Evolutionary conservation across 495 filamentous ascomycete species (phyloP), one percentile per base, ranked within the genome.

Genomic region (Penicillium soppii): DNA sequence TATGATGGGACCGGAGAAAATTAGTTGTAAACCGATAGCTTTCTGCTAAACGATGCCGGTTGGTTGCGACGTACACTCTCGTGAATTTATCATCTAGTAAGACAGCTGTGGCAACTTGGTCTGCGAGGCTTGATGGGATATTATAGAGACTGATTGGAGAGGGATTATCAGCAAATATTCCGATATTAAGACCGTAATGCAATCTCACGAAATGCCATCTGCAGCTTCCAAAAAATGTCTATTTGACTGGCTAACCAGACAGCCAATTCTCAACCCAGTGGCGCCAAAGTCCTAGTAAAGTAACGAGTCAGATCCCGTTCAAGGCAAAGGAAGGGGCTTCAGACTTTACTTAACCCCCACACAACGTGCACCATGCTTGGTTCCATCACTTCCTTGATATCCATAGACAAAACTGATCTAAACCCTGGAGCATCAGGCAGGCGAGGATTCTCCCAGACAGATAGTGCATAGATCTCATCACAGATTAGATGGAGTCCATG

Each of bases 391-490:
- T 56, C 62, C 2, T 45, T 53, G 4, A 49, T 46, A 41, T 75
- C 58, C 17, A 79, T 58, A 1, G 72, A 62, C 4, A 74, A 62
- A 0, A 74, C 59, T 1, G 69, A 75, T 10, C 52, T 61, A 56
- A 82, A 82, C 6, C 44, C 30, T 16, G 56, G 23, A 7, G 60
- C 53, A 3, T 53, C 47, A 2, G 43, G 35, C 6, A 56, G 47
- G 15, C 55, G 45, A 2, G 62, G 52, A 21, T 58, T 62, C 2
- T 66, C 46, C 52, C 66, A 80, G 5, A 72, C 62, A 8, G 71
- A 74, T 21, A 75, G 62, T 4, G 70, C 78, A 54, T 79, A 80
- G 9, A 82, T 68, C 47, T 82, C 79, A 47, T 82, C 79, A 33
- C 61, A 70, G 20, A 82, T 70, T 7, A 81, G 48, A 51, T 82